Conservation (phyloP, 345 rosid genomes). For the Pistacia vera region DNA sequence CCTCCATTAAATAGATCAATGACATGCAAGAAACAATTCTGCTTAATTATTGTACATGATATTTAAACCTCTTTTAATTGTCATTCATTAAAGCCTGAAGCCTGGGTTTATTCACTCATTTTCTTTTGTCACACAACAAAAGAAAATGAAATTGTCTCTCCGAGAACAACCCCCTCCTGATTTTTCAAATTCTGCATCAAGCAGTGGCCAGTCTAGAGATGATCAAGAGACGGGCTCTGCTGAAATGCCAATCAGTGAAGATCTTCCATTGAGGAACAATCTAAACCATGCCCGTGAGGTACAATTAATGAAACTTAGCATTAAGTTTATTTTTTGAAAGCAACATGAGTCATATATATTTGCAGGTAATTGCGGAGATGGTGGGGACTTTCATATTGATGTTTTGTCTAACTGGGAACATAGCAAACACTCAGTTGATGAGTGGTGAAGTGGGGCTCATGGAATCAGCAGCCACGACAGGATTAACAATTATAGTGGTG, state of each 20-base stretch:
- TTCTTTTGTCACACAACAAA: background rate
- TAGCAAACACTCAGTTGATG: slow-evolving; percentile 54
- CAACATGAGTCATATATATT: background rate
- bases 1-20: slow-evolving; percentile 12
- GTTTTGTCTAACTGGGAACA: slow-evolving; percentile 73
- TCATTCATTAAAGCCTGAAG: slow-evolving; percentile 12
- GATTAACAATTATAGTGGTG: slow-evolving; percentile 61
- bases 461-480: slow-evolving; percentile 77
- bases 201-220: slow-evolving; percentile 34
- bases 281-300: slow-evolving; percentile 62
- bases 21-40: slow-evolving; percentile 16
- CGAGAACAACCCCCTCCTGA: slow-evolving; percentile 35
- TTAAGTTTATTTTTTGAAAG: no score
- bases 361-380: slow-evolving; percentile 77
- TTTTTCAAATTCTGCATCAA: slow-evolving; percentile 13
- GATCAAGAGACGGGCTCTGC: slow-evolving; percentile 46
- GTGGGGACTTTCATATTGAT: slow-evolving; percentile 76
- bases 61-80: slow-evolving; percentile 35
- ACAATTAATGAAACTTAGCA: no score
- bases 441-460: slow-evolving; percentile 64
- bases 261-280: slow-evolving; percentile 26
- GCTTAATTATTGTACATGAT: slow-evolving; percentile 32
- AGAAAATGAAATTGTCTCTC: slow-evolving; percentile 31
- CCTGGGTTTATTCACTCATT: slow-evolving; percentile 1
- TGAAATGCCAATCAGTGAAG: slow-evolving; percentile 29